A percentile compares a stretch with the other conserved stretches of the same genome.
phyloP scores from a whole-genome alignment of 352 stramenopile species.

The Nothophytophthora sp. region DNA sequence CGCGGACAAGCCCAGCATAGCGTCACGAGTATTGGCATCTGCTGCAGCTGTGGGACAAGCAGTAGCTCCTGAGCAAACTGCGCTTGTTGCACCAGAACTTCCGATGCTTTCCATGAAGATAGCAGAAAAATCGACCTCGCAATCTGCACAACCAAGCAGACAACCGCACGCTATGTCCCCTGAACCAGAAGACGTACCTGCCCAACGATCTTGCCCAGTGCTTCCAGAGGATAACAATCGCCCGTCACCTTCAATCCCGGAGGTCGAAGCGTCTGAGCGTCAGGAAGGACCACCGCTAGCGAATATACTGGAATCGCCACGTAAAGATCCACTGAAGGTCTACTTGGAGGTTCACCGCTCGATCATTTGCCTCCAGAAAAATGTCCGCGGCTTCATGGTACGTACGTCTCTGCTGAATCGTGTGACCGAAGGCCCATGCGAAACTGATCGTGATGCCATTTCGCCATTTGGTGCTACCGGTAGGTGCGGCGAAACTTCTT shows the following conservation, averaged over 20 bases:
- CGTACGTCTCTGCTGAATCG: not conserved
- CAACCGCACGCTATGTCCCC: not conserved
- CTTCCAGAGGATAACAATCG: not conserved
- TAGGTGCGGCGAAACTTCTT: conserved; percentile 22
- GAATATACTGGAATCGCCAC: not conserved
- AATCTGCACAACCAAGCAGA: not conserved
- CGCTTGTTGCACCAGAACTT: not conserved
- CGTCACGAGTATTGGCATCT: conserved; percentile 17
- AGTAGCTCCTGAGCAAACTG: not conserved
- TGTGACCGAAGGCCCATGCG: not conserved
- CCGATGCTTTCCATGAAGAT: too few species aligned
- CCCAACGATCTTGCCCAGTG: not conserved
- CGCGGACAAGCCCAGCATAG: conserved; percentile 10
- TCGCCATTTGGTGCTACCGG: too few species aligned
- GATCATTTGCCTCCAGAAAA: conserved; percentile 28
- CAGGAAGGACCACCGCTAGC: not conserved
- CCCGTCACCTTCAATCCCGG: not conserved
- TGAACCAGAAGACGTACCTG: not conserved
- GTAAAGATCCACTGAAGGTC: conserved; percentile 15
- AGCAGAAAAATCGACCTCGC: not conserved
- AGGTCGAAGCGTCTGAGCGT: not conserved
- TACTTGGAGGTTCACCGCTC: conserved; percentile 27
- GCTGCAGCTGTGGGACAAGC: not conserved
- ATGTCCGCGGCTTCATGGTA: conserved; percentile 27
- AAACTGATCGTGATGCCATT: not conserved